Base-by-base conservation (phyloP, 2,329 filamentous ascomycete species). In the Meredithiella fracta region DNA sequence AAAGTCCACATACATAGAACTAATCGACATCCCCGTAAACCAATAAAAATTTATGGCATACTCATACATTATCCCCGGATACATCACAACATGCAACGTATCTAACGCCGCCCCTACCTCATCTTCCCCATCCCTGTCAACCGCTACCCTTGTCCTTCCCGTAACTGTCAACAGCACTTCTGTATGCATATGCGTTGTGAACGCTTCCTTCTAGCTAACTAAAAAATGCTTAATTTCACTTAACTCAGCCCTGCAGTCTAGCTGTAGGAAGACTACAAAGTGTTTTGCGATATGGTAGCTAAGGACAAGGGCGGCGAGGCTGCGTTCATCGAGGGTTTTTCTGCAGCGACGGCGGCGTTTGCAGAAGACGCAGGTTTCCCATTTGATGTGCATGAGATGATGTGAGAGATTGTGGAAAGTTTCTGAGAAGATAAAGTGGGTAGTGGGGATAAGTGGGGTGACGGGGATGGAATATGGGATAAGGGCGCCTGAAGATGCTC, bases 161-260 rank as follows among this genome's bases (percentile, higher is more conserved):
- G 34, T n/a, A n/a, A n/a, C n/a, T n/a, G n/a, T n/a, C n/a, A n/a
- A n/a, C n/a, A n/a, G n/a, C n/a, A n/a, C n/a, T n/a, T n/a, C n/a
- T n/a, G n/a, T n/a, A n/a, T n/a, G n/a, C n/a, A n/a, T n/a, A 34
- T 4, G 29, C 23, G 49, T 52, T 55, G 17, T 50, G n/a, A 15
- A 55, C 38, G 38, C 44, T 42, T 9, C 20, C 54, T 25, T 55
- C 51, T 15, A 56, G 31, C 23, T 11, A 38, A 34, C 54, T 51
- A 44, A 56, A 56, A 23, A 51, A 47, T 5, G 47, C 54, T 15
- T 51, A 51, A 8, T 34, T n/a, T n/a, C n/a, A n/a, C n/a, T n/a
- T n/a, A n/a, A n/a, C n/a, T n/a, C n/a, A n/a, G n/a, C n/a, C n/a
- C n/a, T n/a, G n/a, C n/a, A n/a, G n/a, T n/a, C n/a, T n/a, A n/a